Percentiles rank a stretch among this genome's conserved stretches.
These are phyloP conservation scores for Pholiota molesta DNA, from an alignment of 768 basidiomycete genomes.

Conservation along the genomic window DNA sequence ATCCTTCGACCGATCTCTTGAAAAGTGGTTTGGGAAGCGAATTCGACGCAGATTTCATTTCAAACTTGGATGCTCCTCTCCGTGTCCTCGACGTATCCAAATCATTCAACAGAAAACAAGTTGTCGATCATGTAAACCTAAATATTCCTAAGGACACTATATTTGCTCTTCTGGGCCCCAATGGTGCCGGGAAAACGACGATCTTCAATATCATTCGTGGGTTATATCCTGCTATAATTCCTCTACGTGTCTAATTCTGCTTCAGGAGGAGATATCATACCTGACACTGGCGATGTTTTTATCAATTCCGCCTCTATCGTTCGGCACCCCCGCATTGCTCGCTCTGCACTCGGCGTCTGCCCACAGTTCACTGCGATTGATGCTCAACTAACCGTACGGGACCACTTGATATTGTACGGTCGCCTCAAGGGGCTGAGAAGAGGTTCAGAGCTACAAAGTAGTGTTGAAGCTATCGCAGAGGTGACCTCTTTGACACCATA, in stretches of 20 bases:
- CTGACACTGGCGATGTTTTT: constrained; percentile 67
- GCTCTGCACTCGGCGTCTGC: constrained; percentile 76
- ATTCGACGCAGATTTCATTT: background rate
- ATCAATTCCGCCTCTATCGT: constrained; percentile 70
- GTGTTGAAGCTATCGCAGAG: constrained; percentile 57
- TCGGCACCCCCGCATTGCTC: constrained; percentile 60
- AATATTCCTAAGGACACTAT: constrained; percentile 61
- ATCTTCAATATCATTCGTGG: constrained; percentile 75
- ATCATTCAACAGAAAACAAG: constrained; percentile 54
- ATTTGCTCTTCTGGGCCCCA: constrained; percentile 80
- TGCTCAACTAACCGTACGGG: constrained; percentile 72
- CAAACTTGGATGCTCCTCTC: background rate
- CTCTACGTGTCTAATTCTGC: background rate
- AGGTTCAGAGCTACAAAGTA: constrained; percentile 50
- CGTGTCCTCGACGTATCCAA: constrained; percentile 68
- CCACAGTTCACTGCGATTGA: constrained; percentile 88
- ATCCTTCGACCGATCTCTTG: constrained; percentile 34
- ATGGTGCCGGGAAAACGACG: constrained; percentile 84
- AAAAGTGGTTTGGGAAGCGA: background rate
- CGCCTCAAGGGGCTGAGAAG: constrained; percentile 62
- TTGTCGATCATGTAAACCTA: constrained; percentile 75
- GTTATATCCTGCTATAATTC: background rate
- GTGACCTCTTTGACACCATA: constrained; percentile 62
- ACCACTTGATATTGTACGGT: constrained; percentile 74
- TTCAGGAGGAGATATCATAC: constrained; percentile 56